Base-by-base conservation (phyloP, 2,329 filamentous ascomycete genomes). In the Claviceps pazoutovae region DNA sequence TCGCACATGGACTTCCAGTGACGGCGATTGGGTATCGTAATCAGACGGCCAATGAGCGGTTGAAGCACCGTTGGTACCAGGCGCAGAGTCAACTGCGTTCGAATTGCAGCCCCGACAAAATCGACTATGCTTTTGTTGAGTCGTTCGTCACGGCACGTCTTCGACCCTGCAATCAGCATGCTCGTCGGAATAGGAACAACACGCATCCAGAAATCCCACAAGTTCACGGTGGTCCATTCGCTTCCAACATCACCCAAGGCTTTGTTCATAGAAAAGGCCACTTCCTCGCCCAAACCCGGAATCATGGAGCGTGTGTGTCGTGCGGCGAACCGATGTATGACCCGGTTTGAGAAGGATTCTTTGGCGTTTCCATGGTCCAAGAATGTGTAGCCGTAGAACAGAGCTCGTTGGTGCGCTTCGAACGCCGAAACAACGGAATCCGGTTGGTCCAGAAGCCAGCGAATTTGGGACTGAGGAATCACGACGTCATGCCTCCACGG, bases 71-170 rank as follows among this genome's bases (percentile, higher is more conserved):
- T 63, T 0, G 77, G 75, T 2, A 74, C 62, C 52, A 76, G 61
- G 55, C 65, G 66, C n/a, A 76, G 64, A 16, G 75, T 54, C 46
- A 74, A 64, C 53, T 66, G 66, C 53, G 71, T 71, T 45, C 72
- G 58, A 2, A 78, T 58, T 2, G 78, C 69, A 48, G 70, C 70
- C 53, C 74, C 68, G 36, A 75, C 73, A 54, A 79, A 80, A 26
- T 62, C 61, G 7, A 74, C 63, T 57, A 74, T 74, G 50, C 67
- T 64, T n/a, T 68, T 58, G 43, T 79, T 62, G 52, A 75, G 76
- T 5, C 64, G 61, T 23, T 66, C 57, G 54, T 79, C 68, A 30
- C 70, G 70, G 58, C 66, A 69, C 44, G 65, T 49, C 7, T 58
- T 60, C 1, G 57, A 53, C 14, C 72, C 71, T 8, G 72, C 66